phyloP scores from a whole-genome alignment of 805 yeast species.

The Teunomyces aglyptinius region DNA sequence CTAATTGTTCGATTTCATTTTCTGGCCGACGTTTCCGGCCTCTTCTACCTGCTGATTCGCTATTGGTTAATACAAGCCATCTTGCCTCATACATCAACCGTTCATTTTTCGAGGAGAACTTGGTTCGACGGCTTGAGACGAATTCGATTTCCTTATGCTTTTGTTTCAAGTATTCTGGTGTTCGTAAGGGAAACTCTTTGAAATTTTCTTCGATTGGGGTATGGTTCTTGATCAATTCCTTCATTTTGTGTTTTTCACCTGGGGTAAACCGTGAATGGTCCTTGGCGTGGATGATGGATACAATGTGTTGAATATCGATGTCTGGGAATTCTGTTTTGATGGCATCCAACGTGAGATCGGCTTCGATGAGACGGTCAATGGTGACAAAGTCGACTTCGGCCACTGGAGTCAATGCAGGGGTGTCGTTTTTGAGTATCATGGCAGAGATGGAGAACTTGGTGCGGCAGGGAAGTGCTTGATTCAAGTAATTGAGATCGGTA shows the following conservation, averaged over 20 bases:
- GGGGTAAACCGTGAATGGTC: slow-evolving; percentile 13
- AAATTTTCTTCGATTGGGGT: slow-evolving; percentile 12
- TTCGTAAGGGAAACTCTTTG: slow-evolving; percentile 25
- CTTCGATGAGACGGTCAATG: background rate
- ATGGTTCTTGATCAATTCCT: slow-evolving; percentile 14
- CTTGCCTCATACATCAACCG: slow-evolving; percentile 38
- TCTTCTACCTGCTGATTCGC: slow-evolving; percentile 1
- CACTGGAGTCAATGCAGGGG: background rate
- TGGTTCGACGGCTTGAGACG: slow-evolving; percentile 25
- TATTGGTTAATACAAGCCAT: slow-evolving; percentile 30
- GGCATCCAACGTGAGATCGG: slow-evolving; percentile 4
- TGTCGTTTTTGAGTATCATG: background rate
- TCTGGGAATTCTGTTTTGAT: slow-evolving; percentile 2
- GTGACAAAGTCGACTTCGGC: background rate
- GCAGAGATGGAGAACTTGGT: background rate
- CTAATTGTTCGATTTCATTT: background rate
- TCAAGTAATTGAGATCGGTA: background rate
- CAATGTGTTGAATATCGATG: slow-evolving; percentile 5
- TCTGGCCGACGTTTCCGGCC: background rate
- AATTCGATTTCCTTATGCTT: slow-evolving; percentile 22
- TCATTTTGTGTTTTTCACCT: slow-evolving; percentile 23
- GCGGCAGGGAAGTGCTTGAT: slow-evolving; percentile 1
- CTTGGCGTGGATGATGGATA: background rate
- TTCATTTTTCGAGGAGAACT: slow-evolving; percentile 28
- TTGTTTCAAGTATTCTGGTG: slow-evolving; percentile 17